These are phyloP conservation scores for Annulohypoxylon truncatum DNA, from an alignment of 2,329 filamentous ascomycete species.

Conservation along the genomic window DNA sequence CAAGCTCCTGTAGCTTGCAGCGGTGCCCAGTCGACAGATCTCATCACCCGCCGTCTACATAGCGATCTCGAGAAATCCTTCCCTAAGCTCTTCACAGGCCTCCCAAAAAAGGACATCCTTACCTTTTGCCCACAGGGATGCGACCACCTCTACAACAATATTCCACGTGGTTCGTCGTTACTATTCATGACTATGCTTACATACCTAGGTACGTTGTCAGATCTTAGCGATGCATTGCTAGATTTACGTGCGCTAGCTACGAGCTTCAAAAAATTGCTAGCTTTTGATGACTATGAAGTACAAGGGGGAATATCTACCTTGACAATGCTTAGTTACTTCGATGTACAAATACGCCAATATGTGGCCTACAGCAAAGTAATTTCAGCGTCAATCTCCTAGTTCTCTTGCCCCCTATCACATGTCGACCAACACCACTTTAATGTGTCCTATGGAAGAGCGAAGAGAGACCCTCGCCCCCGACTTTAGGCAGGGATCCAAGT, in stretches of 20 bases:
- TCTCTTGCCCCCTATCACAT: slow-evolving; percentile 29
- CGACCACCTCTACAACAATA: slow-evolving; percentile 18
- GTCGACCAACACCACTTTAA: slow-evolving; percentile 12
- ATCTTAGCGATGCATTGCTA: neutral
- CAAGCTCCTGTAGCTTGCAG: slow-evolving; percentile 25
- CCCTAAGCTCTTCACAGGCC: slow-evolving; percentile 28
- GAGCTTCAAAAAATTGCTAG: neutral
- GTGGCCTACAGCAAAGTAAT: neutral
- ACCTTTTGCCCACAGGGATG: slow-evolving; percentile 36
- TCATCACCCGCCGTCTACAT: slow-evolving; percentile 27
- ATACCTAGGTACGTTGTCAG: neutral
- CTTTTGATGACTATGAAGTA: neutral
- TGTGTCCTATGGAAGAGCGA: slow-evolving; percentile 20
- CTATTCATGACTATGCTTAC: slow-evolving; percentile 6
- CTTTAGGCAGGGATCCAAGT: slow-evolving; percentile 11
- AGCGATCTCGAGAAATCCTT: slow-evolving; percentile 30
- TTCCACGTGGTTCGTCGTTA: slow-evolving; percentile 27
- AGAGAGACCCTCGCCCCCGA: slow-evolving; percentile 1
- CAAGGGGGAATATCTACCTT: neutral
- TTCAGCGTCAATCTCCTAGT: neutral
- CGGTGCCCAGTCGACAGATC: slow-evolving; percentile 40
- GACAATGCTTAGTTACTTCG: neutral
- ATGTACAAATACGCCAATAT: neutral
- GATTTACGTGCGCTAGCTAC: slow-evolving; percentile 1
- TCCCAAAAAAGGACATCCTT: slow-evolving; percentile 27